Percentiles rank a stretch among this genome's conserved stretches.
phyloP scores from a whole-genome alignment of 2,329 filamentous ascomycete species.

The Allantophomopsis lycopodina region DNA sequence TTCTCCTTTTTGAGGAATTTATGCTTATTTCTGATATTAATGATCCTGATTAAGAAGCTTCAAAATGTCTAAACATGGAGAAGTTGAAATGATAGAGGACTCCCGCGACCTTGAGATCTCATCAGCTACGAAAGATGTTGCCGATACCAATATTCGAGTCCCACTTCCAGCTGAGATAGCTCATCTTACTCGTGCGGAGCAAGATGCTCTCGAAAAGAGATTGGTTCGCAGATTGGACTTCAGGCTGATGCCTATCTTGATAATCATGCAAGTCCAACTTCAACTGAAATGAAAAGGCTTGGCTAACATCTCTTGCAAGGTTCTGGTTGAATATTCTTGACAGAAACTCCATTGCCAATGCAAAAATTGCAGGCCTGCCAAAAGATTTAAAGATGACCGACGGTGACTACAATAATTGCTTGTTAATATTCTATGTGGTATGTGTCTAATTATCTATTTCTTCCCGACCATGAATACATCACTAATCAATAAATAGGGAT shows the following conservation, averaged over 20 bases:
- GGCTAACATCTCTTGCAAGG: not conserved
- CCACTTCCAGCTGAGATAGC: conserved; percentile 1
- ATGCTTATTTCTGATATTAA: no score
- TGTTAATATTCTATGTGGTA: no score
- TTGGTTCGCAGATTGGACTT: conserved; percentile 1
- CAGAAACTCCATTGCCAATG: conserved; percentile 2
- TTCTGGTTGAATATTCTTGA: conserved; percentile 3
- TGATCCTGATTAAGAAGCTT: not conserved
- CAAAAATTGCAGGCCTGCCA: not conserved
- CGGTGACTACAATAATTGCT: no score
- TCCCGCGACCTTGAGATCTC: not conserved
- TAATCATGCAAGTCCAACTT: conserved; percentile 1
- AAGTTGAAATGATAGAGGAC: not conserved
- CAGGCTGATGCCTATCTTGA: conserved; percentile 1
- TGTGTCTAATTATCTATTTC: no score
- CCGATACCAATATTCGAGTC: not conserved
- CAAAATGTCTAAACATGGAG: not conserved
- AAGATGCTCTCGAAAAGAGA: conserved; percentile 1
- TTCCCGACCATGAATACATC: no score
- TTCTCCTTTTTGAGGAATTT: no score
- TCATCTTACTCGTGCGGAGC: conserved; percentile 1
- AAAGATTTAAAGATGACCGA: no score
- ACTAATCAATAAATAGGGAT: no score
- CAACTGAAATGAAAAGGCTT: not conserved
- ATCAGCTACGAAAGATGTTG: not conserved